phyloP scores from a whole-genome alignment of 2,329 filamentous ascomycete species.

The Lomentospora prolificans region DNA sequence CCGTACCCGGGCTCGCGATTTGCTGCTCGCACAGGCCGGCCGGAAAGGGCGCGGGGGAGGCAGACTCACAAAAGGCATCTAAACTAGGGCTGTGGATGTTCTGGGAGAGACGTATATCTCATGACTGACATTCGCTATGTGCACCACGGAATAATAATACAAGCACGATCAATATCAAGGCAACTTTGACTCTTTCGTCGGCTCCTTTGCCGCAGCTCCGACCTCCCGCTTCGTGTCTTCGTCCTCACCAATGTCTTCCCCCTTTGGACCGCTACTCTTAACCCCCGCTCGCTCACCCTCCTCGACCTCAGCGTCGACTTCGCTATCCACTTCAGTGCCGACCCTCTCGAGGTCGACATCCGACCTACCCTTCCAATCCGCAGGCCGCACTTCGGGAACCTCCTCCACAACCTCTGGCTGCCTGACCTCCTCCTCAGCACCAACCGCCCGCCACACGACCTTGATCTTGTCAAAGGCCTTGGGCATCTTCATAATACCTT shows the following conservation, averaged over 20 bases:
- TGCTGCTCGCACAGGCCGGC: no score
- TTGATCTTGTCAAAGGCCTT: slow-evolving; percentile 72
- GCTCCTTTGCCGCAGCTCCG: background rate
- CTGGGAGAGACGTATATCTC: no score
- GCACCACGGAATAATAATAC: no score
- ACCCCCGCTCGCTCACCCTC: slow-evolving; percentile 20
- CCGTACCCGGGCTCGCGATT: no score
- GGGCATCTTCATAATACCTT: slow-evolving; percentile 72
- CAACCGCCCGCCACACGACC: slow-evolving; percentile 65
- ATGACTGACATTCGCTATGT: no score
- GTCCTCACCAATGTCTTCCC: slow-evolving; percentile 20
- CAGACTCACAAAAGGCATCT: no score
- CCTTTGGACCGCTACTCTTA: slow-evolving; percentile 25
- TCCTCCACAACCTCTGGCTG: slow-evolving; percentile 59
- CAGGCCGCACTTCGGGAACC: slow-evolving; percentile 58
- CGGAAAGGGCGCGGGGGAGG: no score
- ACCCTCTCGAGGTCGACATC: slow-evolving; percentile 26
- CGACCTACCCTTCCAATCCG: slow-evolving; percentile 64
- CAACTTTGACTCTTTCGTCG: no score
- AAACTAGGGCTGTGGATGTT: no score
- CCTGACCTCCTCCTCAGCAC: slow-evolving; percentile 30
- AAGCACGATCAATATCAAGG: no score
- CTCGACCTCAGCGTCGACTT: slow-evolving; percentile 38
- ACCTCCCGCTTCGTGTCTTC: slow-evolving; percentile 9
- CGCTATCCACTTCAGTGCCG: slow-evolving; percentile 26